These are phyloP conservation scores for Pythium myriotylum DNA, from an alignment of 352 stramenopile species.

Conservation along the genomic window DNA sequence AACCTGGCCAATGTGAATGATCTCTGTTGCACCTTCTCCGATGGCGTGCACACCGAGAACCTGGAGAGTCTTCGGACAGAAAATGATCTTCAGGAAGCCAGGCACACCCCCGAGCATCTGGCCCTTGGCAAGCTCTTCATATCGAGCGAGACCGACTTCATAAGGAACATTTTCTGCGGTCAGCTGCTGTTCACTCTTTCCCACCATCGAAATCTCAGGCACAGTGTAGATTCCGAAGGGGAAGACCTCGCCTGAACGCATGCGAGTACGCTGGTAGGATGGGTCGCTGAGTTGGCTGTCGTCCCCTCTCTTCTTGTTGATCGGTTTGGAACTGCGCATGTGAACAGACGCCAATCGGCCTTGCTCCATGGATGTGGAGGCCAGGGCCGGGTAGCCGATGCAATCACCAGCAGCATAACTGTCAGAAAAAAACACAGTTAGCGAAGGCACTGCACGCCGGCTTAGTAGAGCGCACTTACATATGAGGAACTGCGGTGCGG, in stretches of 20 bases:
- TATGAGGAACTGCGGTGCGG: constrained; percentile 83
- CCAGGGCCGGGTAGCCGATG: constrained; percentile 88
- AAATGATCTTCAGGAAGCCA: constrained; percentile 87
- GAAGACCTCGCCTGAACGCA: constrained; percentile 87
- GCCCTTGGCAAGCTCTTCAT: constrained; percentile 84
- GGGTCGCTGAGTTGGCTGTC: constrained; percentile 61
- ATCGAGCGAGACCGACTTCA: constrained; percentile 77
- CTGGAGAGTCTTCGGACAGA: constrained; percentile 73
- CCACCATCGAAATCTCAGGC: constrained; percentile 89
- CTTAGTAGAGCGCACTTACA: constrained; percentile 49
- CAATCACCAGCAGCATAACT: constrained; percentile 90
- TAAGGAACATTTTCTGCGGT: constrained; percentile 76
- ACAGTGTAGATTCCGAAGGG: constrained; percentile 90
- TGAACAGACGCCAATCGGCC: constrained; percentile 84
- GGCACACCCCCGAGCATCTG: constrained; percentile 84
- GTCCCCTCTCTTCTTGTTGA: constrained; percentile 53
- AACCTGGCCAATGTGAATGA: constrained; percentile 90
- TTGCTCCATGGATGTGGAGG: constrained; percentile 92
- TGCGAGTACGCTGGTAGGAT: constrained; percentile 70
- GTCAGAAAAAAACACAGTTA: constrained; percentile 11
- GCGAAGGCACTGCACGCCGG: background rate
- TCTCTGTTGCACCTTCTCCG: constrained; percentile 86
- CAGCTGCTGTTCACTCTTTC: constrained; percentile 88
- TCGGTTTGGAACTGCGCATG: constrained; percentile 77
- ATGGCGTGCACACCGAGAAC: constrained; percentile 85